Conservation (phyloP, 345 rosid species). For the Sonneratia caseolaris region DNA sequence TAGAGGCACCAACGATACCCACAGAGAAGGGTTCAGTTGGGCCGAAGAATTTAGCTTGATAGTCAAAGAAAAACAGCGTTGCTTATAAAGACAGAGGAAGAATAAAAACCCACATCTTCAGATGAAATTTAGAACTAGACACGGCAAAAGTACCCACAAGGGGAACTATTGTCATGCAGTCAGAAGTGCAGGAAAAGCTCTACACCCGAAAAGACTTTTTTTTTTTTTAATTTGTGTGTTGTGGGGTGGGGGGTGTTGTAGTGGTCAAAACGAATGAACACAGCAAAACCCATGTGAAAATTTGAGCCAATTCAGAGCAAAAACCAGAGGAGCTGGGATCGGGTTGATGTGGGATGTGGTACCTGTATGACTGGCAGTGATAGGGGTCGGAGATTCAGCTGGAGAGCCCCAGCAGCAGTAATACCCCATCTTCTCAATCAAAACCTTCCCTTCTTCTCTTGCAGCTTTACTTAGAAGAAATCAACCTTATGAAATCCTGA, state of each 20-base stretch:
- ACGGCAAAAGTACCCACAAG: background rate
- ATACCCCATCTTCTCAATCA: constrained; percentile 28
- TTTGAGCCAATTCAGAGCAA: constrained; percentile 12
- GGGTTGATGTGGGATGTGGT: background rate
- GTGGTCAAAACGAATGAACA: background rate
- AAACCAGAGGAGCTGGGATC: background rate
- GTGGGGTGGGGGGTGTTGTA: too few relatives aligned
- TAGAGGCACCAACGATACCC: background rate
- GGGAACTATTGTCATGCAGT: background rate
- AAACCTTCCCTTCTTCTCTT: background rate
- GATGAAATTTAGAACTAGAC: background rate
- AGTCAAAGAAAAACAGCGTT: background rate
- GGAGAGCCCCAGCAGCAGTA: constrained; percentile 45
- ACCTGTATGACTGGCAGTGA: constrained; percentile 54
- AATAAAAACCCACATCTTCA: background rate
- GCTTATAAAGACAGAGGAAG: background rate
- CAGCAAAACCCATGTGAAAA: background rate
- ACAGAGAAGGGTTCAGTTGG: background rate
- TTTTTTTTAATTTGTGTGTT: too few relatives aligned
- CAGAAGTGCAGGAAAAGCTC: background rate
- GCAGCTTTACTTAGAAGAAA: background rate
- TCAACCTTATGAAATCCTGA: background rate
- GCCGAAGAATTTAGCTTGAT: too few relatives aligned
- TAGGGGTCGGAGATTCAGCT: constrained; percentile 33
- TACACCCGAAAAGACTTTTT: background rate